Evolutionary conservation across 768 basidiomycete species (phyloP).

Genomic region (Serendipita indica): DNA sequence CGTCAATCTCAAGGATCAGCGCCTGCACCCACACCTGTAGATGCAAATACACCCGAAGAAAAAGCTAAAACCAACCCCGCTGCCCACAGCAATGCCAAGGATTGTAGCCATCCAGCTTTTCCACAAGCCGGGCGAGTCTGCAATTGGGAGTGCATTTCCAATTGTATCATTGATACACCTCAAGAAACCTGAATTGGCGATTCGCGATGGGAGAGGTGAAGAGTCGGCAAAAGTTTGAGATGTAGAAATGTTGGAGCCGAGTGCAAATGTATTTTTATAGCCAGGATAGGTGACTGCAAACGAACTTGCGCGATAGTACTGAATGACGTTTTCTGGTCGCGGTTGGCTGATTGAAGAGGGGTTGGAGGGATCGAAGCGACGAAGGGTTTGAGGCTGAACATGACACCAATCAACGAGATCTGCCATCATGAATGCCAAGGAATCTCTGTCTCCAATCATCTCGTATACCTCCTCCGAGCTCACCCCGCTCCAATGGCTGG

Average conservation of each 20-base stretch:
- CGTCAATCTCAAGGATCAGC: too few species aligned
- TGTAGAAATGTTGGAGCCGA: neutral
- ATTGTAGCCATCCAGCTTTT: too few species aligned
- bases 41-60: too few species aligned
- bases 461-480: conserved; percentile 8
- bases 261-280: conserved; percentile 13
- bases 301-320: conserved; percentile 13
- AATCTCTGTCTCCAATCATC: conserved; percentile 10
- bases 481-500: neutral
- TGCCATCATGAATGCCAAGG: conserved; percentile 2
- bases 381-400: neutral
- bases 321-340: conserved; percentile 10
- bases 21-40: too few species aligned
- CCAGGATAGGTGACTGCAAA: conserved; percentile 12
- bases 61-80: too few species aligned
- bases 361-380: neutral
- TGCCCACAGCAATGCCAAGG: too few species aligned
- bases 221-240: neutral
- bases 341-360: neutral
- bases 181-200: neutral
- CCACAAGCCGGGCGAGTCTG: neutral
- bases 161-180: neutral
- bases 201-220: conserved; percentile 1
- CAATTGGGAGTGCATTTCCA: neutral
- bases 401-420: conserved; percentile 7